phyloP scores from a whole-genome alignment of 352 stramenopile species.

The Aphanomyces astaci region DNA sequence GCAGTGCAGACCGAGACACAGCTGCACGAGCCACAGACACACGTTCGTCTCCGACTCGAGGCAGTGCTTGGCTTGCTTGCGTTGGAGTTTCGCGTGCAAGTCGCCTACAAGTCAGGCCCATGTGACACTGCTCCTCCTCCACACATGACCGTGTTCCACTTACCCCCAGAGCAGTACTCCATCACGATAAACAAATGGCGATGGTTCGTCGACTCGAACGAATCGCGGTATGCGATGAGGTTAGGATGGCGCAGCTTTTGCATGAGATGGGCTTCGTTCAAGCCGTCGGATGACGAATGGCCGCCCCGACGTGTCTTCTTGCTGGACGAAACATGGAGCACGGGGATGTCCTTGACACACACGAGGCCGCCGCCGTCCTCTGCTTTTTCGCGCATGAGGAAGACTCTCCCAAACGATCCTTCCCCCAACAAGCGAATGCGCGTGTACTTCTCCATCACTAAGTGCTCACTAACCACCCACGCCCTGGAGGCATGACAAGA shows the following conservation, averaged over 20 bases:
- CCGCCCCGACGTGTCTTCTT: slow-evolving; percentile 29
- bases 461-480: too few relatives aligned
- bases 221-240: slow-evolving; percentile 82
- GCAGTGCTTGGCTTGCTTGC: slow-evolving; percentile 23
- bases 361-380: slow-evolving; percentile 45
- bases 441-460: slow-evolving; percentile 31
- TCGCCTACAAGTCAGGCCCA: too few relatives aligned
- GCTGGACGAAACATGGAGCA: slow-evolving; percentile 32
- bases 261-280: slow-evolving; percentile 62
- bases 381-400: slow-evolving; percentile 84
- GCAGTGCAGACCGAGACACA: slow-evolving; percentile 79
- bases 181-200: slow-evolving; percentile 81
- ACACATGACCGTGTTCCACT: too few relatives aligned
- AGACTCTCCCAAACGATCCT: slow-evolving; percentile 85
- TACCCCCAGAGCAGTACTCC: slow-evolving; percentile 85
- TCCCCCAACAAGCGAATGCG: slow-evolving; percentile 70
- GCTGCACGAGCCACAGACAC: slow-evolving; percentile 87
- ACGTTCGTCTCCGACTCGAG: slow-evolving; percentile 69
- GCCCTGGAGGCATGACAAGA: neutral
- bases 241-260: slow-evolving; percentile 83
- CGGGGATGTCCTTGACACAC: slow-evolving; percentile 84
- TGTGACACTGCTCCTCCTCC: too few relatives aligned
- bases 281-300: slow-evolving; percentile 15
- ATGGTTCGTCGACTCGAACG: slow-evolving; percentile 32
- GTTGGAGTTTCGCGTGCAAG: slow-evolving; percentile 34